These are phyloP conservation scores for Crithidia fasciculata DNA, from an alignment of 208 protist species.

Conservation along the genomic window DNA sequence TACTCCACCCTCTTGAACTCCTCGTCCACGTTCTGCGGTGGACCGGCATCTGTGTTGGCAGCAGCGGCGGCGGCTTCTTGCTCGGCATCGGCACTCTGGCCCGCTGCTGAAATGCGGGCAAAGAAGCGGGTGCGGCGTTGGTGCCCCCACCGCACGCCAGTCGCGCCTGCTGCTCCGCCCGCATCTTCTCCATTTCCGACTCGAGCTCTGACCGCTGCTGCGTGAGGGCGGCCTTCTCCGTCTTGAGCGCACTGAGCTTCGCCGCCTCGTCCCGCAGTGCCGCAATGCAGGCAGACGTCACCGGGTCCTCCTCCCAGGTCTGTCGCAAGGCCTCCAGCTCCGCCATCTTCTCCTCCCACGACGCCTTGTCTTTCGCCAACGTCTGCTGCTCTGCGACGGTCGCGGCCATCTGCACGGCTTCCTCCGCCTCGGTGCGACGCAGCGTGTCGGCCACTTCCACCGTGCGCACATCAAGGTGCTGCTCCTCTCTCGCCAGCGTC, in stretches of 20 bases:
- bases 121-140: not conserved
- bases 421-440: slow-evolving; percentile 70
- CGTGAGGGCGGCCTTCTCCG: slow-evolving; percentile 29
- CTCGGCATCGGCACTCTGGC: too few species aligned
- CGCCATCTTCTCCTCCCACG: slow-evolving; percentile 39
- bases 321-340: slow-evolving; percentile 46
- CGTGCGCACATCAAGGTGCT: slow-evolving; percentile 65
- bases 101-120: too few species aligned
- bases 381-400: slow-evolving; percentile 31
- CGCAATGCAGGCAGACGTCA: slow-evolving; percentile 29
- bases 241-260: slow-evolving; percentile 13
- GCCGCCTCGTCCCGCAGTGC: slow-evolving; percentile 36
- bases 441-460: slow-evolving; percentile 55
- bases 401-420: slow-evolving; percentile 55
- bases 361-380: slow-evolving; percentile 29
- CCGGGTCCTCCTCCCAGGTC: slow-evolving; percentile 39
- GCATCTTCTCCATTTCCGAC: slow-evolving; percentile 20
- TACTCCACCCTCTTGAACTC: slow-evolving; percentile 40
- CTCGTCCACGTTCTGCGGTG: slow-evolving; percentile 21
- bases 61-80: not conserved
- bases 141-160: not conserved
- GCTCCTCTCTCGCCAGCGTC: slow-evolving; percentile 59
- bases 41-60: too few species aligned
- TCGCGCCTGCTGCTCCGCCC: slow-evolving; percentile 9
- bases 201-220: slow-evolving; percentile 15